Percentiles rank a stretch among this genome's conserved stretches.
phyloP scores from a whole-genome alignment of 345 rosid species.

The Eutrema heterophyllum region DNA sequence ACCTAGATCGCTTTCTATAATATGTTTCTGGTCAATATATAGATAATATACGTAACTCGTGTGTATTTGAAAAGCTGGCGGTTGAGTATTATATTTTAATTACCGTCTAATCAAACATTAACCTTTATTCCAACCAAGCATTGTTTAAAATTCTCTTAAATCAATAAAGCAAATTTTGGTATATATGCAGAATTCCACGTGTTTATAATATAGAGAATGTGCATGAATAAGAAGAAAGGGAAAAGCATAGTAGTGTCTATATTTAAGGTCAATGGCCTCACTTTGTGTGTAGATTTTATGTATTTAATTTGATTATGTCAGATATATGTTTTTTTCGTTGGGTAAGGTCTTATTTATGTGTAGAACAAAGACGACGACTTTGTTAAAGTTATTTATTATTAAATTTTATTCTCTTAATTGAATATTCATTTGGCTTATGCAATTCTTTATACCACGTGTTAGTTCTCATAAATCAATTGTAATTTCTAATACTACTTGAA shows the following conservation, averaged over 20 bases:
- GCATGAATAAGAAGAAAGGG: conserved; percentile 16
- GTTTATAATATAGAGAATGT: conserved; percentile 7
- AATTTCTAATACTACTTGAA: background rate
- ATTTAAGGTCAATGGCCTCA: conserved; percentile 17
- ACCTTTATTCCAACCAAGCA: background rate
- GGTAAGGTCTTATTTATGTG: background rate
- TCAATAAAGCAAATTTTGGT: background rate
- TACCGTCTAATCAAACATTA: background rate
- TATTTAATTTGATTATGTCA: conserved; percentile 11
- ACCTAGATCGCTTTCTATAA: background rate
- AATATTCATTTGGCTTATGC: background rate
- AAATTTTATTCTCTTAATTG: background rate
- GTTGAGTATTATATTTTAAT: background rate
- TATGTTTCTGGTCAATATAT: conserved; percentile 3
- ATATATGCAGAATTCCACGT: conserved; percentile 7
- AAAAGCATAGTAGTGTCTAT: conserved; percentile 9
- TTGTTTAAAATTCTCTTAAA: conserved; percentile 6
- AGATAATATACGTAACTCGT: conserved; percentile 25
- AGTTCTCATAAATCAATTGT: background rate
- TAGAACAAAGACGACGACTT: background rate
- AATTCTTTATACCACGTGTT: background rate
- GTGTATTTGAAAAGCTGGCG: conserved; percentile 18
- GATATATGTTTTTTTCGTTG: background rate
- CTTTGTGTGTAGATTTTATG: background rate
- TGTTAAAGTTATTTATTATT: background rate